Base-by-base conservation (phyloP, 2,329 filamentous ascomycete species). In the Dactylonectria estremocensis region DNA sequence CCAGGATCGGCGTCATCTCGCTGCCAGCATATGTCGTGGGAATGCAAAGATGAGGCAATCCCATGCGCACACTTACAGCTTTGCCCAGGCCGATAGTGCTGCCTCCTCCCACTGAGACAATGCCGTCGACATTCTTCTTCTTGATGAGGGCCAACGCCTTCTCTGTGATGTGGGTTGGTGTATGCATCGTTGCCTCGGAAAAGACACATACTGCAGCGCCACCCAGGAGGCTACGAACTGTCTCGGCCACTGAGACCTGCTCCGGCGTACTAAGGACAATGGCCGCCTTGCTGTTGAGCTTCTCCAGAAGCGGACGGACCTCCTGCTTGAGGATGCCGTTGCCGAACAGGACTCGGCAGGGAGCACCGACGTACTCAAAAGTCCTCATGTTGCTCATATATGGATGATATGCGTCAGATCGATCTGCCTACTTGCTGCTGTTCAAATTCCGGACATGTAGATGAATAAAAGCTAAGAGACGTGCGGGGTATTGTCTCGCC, bases 1-100 rank as follows among this genome's bases (percentile, higher is more conserved):
- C 89, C n/a, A 92, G 79, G 54, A 91, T 90, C 0, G 89, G 87
- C 3, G 89, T 91, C 85, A 92, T 89, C 74, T 91, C 90, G 68
- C 86, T 88, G 7, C 87, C 87, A 6, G 88, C 85, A 73, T 90
- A 90, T 1, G 88, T 89, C 2, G 88, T 90, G n/a, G 88, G 87
- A 57, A 90, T 86, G 28, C n/a, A n/a, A 52, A 65, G 62, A 89
- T 89, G 87, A 28, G 83, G 84, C 49, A 89, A 73, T 0, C 86
- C 86, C 2, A 86, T 88, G 16, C 86, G 83, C 63, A 88, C 82
- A 68, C 83, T 85, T 63, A 90, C 83, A 1, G 87, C 87, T 72
- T 90, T 90, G 5, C 88, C 87, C 18, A 92, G 79, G 0, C 89
- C 89, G 59, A 88, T 88, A 0, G 71, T 69, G 5, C 75, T 76